phyloP scores from a whole-genome alignment of 78 protist genomes.

The Creolimax fragrantissima region DNA sequence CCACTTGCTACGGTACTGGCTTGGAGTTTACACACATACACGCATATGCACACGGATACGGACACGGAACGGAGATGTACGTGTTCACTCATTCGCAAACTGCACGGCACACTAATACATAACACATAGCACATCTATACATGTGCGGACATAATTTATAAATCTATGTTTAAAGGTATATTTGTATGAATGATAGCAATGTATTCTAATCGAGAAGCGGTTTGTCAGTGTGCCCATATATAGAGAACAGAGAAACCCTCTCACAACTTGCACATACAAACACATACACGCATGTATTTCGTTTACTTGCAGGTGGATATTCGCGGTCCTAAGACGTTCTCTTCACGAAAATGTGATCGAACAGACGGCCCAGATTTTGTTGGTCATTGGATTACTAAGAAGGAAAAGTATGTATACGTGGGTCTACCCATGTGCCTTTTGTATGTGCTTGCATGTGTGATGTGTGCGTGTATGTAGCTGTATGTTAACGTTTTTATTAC shows the following conservation, averaged over 20 bases:
- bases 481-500: not conserved
- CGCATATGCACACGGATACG: too few species aligned
- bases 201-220: not conserved
- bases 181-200: not conserved
- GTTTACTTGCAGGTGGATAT: not conserved
- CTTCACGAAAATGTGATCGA: not conserved
- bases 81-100: too few species aligned
- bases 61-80: too few species aligned
- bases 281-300: not conserved
- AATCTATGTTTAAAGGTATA: not conserved
- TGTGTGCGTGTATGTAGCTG: not conserved
- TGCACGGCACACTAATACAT: too few species aligned
- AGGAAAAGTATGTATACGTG: not conserved
- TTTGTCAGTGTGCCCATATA: too few species aligned
- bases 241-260: too few species aligned
- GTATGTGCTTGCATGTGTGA: not conserved
- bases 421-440: not conserved
- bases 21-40: too few species aligned
- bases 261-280: too few species aligned
- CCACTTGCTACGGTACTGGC: not conserved
- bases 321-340: not conserved
- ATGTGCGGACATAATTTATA: not conserved
- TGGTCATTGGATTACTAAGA: not conserved
- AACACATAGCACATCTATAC: too few species aligned
- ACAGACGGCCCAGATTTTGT: not conserved